A percentile compares a stretch with the other conserved stretches of the same genome.
Conservation (phyloP, 2,329 filamentous ascomycete species). For the Aspergillus quadrilineatus region DNA sequence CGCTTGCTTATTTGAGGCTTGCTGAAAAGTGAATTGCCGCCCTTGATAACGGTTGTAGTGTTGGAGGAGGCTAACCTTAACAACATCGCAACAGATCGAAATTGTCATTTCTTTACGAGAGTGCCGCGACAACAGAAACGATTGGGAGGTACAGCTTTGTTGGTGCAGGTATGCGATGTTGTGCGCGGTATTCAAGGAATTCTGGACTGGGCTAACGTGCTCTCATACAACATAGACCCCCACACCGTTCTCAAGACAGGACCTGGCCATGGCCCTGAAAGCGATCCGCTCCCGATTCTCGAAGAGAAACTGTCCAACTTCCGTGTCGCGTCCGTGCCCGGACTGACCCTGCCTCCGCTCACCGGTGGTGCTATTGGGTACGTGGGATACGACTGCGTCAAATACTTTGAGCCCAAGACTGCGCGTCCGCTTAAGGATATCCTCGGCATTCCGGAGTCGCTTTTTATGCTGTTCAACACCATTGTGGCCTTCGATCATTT, state of each 20-base stretch:
- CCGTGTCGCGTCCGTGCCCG: conserved; percentile 79
- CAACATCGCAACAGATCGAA: conserved; percentile 52
- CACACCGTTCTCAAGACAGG: conserved; percentile 83
- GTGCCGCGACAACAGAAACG: conserved; percentile 83
- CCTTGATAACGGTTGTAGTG: conserved; percentile 7
- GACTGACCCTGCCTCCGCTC: conserved; percentile 77
- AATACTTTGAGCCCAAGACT: conserved; percentile 98
- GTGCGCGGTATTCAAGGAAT: background rate
- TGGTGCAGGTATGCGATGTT: conserved; percentile 61
- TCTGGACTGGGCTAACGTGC: conserved; percentile 6
- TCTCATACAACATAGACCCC: conserved; percentile 47
- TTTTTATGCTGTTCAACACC: conserved; percentile 97
- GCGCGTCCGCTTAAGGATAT: conserved; percentile 83
- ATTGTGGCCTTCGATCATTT: conserved; percentile 94
- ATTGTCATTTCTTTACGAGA: conserved; percentile 93
- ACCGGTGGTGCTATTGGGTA: conserved; percentile 94
- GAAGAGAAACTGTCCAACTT: conserved; percentile 74
- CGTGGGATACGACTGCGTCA: conserved; percentile 94
- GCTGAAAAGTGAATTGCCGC: conserved; percentile 62
- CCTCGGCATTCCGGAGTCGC: conserved; percentile 81
- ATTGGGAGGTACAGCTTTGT: conserved; percentile 96
- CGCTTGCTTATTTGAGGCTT: conserved; percentile 91
- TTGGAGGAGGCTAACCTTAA: conserved; percentile 15
- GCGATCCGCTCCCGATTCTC: conserved; percentile 75
- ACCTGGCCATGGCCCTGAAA: conserved; percentile 77